A percentile compares a stretch with the other conserved stretches of the same genome.
These are phyloP conservation scores for Mucor racemosus DNA, from an alignment of 371 early-diverging fungal species.

Conservation along the genomic window DNA sequence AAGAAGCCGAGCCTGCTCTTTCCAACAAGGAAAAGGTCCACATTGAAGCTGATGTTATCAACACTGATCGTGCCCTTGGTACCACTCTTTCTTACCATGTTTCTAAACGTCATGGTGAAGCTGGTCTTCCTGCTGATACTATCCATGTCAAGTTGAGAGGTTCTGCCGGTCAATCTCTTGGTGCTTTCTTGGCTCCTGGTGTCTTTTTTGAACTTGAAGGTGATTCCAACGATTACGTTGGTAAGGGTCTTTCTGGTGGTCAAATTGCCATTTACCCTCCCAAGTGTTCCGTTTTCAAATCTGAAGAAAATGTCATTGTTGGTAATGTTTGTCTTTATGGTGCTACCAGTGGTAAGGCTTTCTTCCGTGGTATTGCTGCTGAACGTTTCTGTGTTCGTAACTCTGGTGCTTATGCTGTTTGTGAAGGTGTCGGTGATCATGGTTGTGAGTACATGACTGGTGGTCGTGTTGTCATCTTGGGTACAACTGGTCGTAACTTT, in stretches of 20 bases:
- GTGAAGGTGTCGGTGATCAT: slow-evolving; percentile 98
- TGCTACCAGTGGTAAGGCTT: slow-evolving; percentile 91
- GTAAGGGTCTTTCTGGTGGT: slow-evolving; percentile 97
- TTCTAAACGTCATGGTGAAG: slow-evolving; percentile 79
- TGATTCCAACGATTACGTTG: slow-evolving; percentile 97
- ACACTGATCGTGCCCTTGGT: slow-evolving; percentile 95
- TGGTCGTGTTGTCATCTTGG: slow-evolving; percentile 86
- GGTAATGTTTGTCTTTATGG: slow-evolving; percentile 98
- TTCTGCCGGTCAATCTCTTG: slow-evolving; percentile 97
- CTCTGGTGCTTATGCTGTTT: slow-evolving; percentile 94
- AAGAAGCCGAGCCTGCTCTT: slow-evolving; percentile 78
- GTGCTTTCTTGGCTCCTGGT: slow-evolving; percentile 94
- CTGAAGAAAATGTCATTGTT: slow-evolving; percentile 89
- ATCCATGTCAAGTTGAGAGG: slow-evolving; percentile 86
- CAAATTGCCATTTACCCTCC: slow-evolving; percentile 89
- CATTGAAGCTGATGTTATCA: slow-evolving; percentile 76
- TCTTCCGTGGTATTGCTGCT: slow-evolving; percentile 93
- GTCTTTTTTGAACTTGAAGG: slow-evolving; percentile 93
- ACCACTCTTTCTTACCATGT: slow-evolving; percentile 90
- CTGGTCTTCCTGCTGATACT: slow-evolving; percentile 85
- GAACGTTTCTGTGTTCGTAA: slow-evolving; percentile 98
- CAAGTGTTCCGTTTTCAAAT: slow-evolving; percentile 73
- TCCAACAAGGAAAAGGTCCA: slow-evolving; percentile 61
- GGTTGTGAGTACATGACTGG: slow-evolving; percentile 99
- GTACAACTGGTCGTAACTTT: slow-evolving; percentile 90